Base-by-base conservation (phyloP, 108 stramenopile genomes). In the Cyclotella choctawhatcheeana region DNA sequence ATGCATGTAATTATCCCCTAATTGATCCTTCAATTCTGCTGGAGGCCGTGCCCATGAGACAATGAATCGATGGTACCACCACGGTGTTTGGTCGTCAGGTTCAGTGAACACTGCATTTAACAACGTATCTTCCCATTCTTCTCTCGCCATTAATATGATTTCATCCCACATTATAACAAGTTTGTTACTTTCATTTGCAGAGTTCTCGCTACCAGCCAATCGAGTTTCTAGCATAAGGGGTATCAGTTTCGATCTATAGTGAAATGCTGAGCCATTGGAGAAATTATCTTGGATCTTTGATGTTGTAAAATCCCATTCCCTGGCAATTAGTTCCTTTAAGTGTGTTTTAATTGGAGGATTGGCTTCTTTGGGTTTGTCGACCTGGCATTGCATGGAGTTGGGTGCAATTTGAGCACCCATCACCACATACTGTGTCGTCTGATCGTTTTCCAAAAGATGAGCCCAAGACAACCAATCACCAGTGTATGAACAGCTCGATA, bases 181-280 rank as follows among this genome's bases (percentile, higher is more conserved):
- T 27, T 5, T 43, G 12, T 0, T 12, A 5, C 37, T 2, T 22
- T 18, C 21, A 24, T 4, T 13, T 0, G 2, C 0, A 16, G 21
- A 8, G 14, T 40, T 20, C 21, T 60, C 26, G 16, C 16, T 16
- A 35, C 50, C 33, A 12, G 55, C 24, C 61, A 71, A 64, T 24
- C 54, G 48, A 12, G 60, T 56, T 30, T 69, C 61, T 34, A 88
- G 51, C 17, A 79, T 44, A 34, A 87, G 35, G 5, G 87, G 82
- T 31, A 97, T 77, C 0, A 96, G 64, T 55, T 96, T 89, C 58
- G 88, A 91, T 29, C 98, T 88, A 74, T 97, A 96, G 72, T 98
- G 97, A 84, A 97, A 98, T 8, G 99, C 98, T 13, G 96, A 97
- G 78, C 96, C 97, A 79, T 99, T 99, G 58, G 95, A 96, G 73